Percentiles rank a stretch among this genome's conserved stretches.
These are phyloP conservation scores for Diaporthe sp. DNA, from an alignment of 2,329 filamentous ascomycete species.

Conservation along the genomic window DNA sequence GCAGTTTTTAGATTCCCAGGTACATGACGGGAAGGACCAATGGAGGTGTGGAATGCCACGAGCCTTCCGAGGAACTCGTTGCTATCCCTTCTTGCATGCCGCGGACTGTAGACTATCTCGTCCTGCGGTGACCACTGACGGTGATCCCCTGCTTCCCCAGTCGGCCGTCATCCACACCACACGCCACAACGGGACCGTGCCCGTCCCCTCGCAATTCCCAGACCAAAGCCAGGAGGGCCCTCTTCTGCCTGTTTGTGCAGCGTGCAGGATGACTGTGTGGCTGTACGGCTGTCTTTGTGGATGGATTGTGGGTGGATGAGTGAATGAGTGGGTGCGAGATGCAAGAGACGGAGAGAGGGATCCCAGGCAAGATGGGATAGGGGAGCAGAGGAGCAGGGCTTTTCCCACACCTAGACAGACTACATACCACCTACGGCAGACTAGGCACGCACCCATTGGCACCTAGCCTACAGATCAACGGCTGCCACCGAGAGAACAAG, in stretches of 20 bases:
- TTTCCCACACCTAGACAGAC: neutral
- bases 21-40: constrained; percentile 1
- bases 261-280: constrained; percentile 8
- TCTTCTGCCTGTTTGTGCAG: neutral
- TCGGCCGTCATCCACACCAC: constrained; percentile 29
- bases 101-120: neutral
- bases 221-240: constrained; percentile 1
- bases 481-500: constrained; percentile 17
- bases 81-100: neutral
- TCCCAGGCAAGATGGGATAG: neutral
- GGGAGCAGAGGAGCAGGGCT: neutral
- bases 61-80: neutral
- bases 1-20: neutral
- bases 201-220: constrained; percentile 20
- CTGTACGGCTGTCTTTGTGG: neutral
- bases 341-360: neutral
- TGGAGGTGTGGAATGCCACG: constrained; percentile 12
- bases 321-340: neutral
- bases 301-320: neutral
- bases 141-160: constrained; percentile 30
- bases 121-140: neutral
- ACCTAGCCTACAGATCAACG: constrained; percentile 2
- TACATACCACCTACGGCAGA: neutral
- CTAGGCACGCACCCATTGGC: neutral
- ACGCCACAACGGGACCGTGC: constrained; percentile 30